Conservation (phyloP, 2,329 filamentous ascomycete genomes). For the Cladosporium sp. region DNA sequence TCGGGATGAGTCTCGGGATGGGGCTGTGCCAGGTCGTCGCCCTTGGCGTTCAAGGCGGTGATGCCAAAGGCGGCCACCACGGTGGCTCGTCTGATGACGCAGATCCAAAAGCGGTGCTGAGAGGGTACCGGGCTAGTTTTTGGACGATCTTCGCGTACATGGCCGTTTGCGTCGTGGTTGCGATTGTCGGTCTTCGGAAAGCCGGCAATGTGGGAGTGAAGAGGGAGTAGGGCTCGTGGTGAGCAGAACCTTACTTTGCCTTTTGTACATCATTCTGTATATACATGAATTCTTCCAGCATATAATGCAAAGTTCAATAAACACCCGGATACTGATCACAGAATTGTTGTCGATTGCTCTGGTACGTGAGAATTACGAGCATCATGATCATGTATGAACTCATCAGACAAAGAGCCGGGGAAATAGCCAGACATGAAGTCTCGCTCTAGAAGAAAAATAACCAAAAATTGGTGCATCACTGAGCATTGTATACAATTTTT, state of each 20-base stretch:
- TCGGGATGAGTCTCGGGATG: constrained; percentile 45
- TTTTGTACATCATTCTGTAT: not conserved
- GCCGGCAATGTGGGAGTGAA: constrained; percentile 45
- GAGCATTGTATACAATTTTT: not conserved
- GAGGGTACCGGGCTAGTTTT: constrained; percentile 43
- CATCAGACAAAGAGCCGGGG: not conserved
- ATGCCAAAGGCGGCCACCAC: not conserved
- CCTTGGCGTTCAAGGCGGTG: constrained; percentile 3
- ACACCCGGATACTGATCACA: not conserved
- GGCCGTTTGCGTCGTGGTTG: constrained; percentile 32
- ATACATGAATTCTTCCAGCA: not conserved
- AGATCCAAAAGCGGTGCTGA: constrained; percentile 30
- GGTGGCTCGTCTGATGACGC: not conserved
- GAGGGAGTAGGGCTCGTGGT: constrained; percentile 29
- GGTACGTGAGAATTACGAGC: not conserved
- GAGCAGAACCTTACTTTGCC: no score
- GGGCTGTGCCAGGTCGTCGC: constrained; percentile 12
- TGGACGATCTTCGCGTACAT: constrained; percentile 42
- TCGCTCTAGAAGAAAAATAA: not conserved
- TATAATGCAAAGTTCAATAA: not conserved
- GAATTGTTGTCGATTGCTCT: not conserved
- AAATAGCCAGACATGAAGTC: not conserved
- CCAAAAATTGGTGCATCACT: not conserved
- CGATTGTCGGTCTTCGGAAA: constrained; percentile 39
- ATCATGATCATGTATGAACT: not conserved